Conservation (phyloP, 805 yeast genomes). For the Torulaspora delbrueckii region DNA sequence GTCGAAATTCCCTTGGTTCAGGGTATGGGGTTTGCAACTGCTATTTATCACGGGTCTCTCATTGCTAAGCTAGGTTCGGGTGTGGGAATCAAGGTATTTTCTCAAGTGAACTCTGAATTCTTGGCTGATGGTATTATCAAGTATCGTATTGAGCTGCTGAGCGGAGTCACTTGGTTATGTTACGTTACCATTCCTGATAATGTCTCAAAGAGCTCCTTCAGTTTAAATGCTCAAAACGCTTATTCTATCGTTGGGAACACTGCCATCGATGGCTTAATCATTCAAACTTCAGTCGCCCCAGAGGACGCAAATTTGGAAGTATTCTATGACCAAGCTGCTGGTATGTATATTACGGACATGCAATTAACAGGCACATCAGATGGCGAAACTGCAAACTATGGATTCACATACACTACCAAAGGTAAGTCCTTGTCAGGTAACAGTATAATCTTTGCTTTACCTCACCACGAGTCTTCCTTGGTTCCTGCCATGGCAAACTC, state of each 20-base stretch:
- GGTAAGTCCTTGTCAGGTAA: conserved; percentile 47
- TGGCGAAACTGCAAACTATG: conserved; percentile 45
- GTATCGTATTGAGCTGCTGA: conserved; percentile 49
- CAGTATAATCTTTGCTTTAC: conserved; percentile 49
- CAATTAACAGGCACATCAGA: conserved; percentile 43
- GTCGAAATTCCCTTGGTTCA: conserved; percentile 50
- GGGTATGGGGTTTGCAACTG: conserved; percentile 58
- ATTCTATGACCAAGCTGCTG: conserved; percentile 53
- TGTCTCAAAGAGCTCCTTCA: conserved; percentile 12
- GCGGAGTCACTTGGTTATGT: conserved; percentile 45
- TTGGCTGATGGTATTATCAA: conserved; percentile 36
- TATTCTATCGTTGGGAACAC: conserved; percentile 35
- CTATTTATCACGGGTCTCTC: conserved; percentile 35
- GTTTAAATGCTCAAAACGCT: conserved; percentile 25
- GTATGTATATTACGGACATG: conserved; percentile 54
- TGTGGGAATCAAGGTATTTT: conserved; percentile 38
- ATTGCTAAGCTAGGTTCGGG: conserved; percentile 44
- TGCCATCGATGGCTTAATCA: conserved; percentile 37
- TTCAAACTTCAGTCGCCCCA: conserved; percentile 52
- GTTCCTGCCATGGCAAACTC: conserved; percentile 26
- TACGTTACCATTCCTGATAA: conserved; percentile 42
- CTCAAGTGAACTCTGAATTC: conserved; percentile 29
- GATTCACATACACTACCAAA: conserved; percentile 43
- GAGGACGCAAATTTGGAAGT: conserved; percentile 33
- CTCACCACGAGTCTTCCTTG: conserved; percentile 47